Evolutionary conservation across 345 rosid species (phyloP).

Genomic region (Salix caprea): DNA sequence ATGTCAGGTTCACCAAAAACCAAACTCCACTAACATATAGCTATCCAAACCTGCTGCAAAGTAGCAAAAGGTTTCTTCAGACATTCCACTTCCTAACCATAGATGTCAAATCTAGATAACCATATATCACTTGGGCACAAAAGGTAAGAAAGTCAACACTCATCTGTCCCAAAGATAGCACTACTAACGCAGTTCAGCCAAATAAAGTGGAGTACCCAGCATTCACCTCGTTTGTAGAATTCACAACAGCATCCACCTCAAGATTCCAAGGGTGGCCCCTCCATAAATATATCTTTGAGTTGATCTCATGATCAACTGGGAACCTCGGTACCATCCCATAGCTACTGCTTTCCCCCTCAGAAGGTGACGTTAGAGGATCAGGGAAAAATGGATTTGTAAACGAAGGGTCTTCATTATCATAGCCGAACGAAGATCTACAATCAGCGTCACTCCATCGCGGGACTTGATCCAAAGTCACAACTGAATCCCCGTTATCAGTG

Average conservation of each 20-base stretch:
- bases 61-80: background rate
- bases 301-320: slow-evolving; percentile 81
- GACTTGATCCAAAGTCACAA: slow-evolving; percentile 79
- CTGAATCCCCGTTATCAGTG: slow-evolving; percentile 47
- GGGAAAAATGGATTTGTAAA: slow-evolving; percentile 57
- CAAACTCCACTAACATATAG: background rate
- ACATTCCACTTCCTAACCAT: background rate
- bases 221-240: slow-evolving; percentile 92
- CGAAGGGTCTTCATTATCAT: slow-evolving; percentile 57
- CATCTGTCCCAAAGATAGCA: background rate
- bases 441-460: slow-evolving; percentile 93
- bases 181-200: background rate
- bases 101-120: background rate
- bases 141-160: background rate
- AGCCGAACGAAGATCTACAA: slow-evolving; percentile 45
- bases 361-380: slow-evolving; percentile 60
- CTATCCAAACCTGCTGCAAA: background rate
- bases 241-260: slow-evolving; percentile 96
- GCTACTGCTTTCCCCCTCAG: slow-evolving; percentile 46
- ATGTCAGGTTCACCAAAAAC: background rate
- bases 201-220: background rate
- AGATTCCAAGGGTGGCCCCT: slow-evolving; percentile 97
- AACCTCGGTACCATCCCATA: slow-evolving; percentile 70
- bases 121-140: background rate
- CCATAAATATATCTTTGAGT: slow-evolving; percentile 82